phyloP scores from a whole-genome alignment of 1,139 yeast genomes.

The Yamadazyma jaroonii region DNA sequence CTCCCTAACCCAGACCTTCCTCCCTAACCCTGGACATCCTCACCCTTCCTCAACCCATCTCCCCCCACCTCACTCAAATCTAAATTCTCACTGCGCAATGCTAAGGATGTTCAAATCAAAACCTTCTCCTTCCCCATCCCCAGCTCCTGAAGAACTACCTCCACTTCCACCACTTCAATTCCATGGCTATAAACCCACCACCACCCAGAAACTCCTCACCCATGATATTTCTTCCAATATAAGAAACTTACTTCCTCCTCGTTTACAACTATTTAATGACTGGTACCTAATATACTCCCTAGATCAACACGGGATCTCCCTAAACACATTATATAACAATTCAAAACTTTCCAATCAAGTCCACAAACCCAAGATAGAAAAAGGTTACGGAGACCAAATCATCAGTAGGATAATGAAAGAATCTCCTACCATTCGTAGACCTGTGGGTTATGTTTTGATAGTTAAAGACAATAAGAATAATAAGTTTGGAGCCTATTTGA shows the following conservation, averaged over 20 bases:
- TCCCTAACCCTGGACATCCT: too few relatives aligned
- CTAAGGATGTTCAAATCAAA: too few relatives aligned
- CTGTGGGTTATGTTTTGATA: constrained; percentile 68
- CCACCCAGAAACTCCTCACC: constrained; percentile 57
- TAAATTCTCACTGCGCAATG: too few relatives aligned
- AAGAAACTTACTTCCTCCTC: constrained; percentile 67
- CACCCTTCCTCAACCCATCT: too few relatives aligned
- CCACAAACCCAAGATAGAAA: constrained; percentile 20
- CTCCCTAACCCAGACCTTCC: background rate
- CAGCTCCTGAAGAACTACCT: constrained; percentile 21
- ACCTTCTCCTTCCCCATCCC: too few relatives aligned
- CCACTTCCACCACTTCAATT: constrained; percentile 33
- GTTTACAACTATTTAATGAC: constrained; percentile 69
- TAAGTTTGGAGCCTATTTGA: constrained; percentile 80
- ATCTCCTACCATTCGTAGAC: constrained; percentile 24
- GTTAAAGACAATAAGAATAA: constrained; percentile 61
- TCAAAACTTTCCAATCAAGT: constrained; percentile 33
- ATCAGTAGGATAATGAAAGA: constrained; percentile 30
- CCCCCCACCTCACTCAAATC: background rate
- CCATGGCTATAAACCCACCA: constrained; percentile 56
- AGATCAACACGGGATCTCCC: constrained; percentile 89
- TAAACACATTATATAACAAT: constrained; percentile 65
- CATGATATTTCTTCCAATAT: constrained; percentile 69
- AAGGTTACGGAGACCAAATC: constrained; percentile 39
- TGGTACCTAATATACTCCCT: constrained; percentile 82